Base-by-base conservation (phyloP, 768 basidiomycete genomes). In the Hygrophoropsis aurantiaca region DNA sequence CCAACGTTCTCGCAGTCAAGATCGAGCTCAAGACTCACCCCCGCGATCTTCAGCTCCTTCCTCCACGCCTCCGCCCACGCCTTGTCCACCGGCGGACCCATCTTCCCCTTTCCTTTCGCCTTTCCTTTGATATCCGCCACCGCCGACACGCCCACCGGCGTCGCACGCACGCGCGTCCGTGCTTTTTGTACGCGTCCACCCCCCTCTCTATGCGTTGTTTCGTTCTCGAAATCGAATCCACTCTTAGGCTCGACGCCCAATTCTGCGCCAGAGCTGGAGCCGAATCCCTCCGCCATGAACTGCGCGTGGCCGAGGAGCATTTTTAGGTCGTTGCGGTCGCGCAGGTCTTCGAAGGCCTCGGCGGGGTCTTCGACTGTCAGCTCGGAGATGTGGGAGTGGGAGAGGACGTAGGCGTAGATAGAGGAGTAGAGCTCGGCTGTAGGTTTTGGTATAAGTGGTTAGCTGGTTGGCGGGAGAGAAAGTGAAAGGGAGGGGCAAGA, bases 301-400 rank as follows among this genome's bases (percentile, higher is more conserved):
- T 69, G 72, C 45, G 77, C 70, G 52, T 85, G 69, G 1, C 71
- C 64, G 11, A 90, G 74, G 16, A 98, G 74, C 78, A 88, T 87
- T 52, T 77, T 71, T 16, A 98, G 75, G 64, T 99, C 97, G 55
- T 87, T 89, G 45, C 90, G 85, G 69, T 98, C 97, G 26, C 95
- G 76, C 35, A 98, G 77, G 64, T 98, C 97, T 64, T 98, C 95
- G 60, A 99, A 97, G 9, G 91, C 90, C 69, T 99, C 97, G 0
- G 93, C 93, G 1, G 97, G 97, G 64, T 99, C 97, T 69, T 99
- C 97, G 18, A 99, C 90, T 1, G 94, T 97, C 34, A 98, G 70
- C 65, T 98, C 95, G n/a, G 88, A 85, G 32, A 95, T 80, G 41
- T 79, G 70, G 2, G 84, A 74, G 40, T 78, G 79, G 11, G 77